Evolutionary conservation across 225 moss, liverwort and hornwort genomes (phyloP).

Genomic region (Lunularia cruciata): DNA sequence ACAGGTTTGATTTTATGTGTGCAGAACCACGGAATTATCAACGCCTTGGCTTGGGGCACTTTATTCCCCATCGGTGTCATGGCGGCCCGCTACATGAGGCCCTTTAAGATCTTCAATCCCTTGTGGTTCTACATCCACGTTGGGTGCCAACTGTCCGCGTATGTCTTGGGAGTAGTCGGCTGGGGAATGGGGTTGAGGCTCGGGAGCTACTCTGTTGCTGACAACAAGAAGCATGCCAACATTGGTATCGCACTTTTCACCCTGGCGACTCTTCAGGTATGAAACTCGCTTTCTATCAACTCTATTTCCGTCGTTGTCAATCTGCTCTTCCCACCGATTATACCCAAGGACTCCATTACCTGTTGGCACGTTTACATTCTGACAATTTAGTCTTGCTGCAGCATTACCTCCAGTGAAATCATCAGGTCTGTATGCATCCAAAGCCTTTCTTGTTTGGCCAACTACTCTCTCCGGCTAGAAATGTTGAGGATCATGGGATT

Average conservation of each 20-base stretch:
- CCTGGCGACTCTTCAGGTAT: slow-evolving; percentile 67
- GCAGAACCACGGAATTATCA: slow-evolving; percentile 74
- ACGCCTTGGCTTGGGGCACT: slow-evolving; percentile 67
- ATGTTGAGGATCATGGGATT: too few species aligned
- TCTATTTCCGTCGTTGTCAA: too few species aligned
- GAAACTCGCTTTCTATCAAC: not conserved
- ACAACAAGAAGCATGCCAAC: slow-evolving; percentile 52
- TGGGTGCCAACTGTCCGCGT: slow-evolving; percentile 58
- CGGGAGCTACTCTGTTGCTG: slow-evolving; percentile 28
- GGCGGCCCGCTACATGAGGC: slow-evolving; percentile 75
- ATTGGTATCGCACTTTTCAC: slow-evolving; percentile 66
- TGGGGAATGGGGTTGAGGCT: slow-evolving; percentile 63
- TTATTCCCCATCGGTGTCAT: slow-evolving; percentile 75
- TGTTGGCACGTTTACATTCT: too few species aligned
- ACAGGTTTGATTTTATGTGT: not conserved
- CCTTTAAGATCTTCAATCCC: slow-evolving; percentile 51
- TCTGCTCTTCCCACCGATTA: too few species aligned
- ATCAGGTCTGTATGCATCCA: too few species aligned
- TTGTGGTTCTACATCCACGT: slow-evolving; percentile 81
- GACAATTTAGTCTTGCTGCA: too few species aligned
- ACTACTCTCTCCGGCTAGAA: too few species aligned
- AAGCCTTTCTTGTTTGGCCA: too few species aligned
- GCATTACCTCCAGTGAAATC: too few species aligned
- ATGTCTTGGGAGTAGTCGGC: slow-evolving; percentile 63
- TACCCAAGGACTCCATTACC: too few species aligned